Base-by-base conservation (phyloP, 2,329 filamentous ascomycete genomes). In the Penicillium sp. region DNA sequence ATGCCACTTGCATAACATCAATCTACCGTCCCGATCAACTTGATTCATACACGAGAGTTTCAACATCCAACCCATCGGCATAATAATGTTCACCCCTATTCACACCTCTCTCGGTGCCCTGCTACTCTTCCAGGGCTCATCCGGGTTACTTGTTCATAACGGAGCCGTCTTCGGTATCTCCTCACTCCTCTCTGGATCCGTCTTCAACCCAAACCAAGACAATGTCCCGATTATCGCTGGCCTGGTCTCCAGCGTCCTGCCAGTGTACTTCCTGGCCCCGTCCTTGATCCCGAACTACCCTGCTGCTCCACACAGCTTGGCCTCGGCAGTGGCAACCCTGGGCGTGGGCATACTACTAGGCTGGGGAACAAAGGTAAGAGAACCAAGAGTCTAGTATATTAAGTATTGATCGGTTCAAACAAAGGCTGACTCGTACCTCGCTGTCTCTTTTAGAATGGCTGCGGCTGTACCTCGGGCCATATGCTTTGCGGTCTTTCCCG, bases 391-490 rank as follows among this genome's bases (percentile, higher is more conserved):
- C 12, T 1, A 12, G 8, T 26, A 12, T 15, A 35, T 19, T 30
- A n/a, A 47, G 19, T 22, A 24, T 24, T 22, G 35, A 15, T 5
- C 13, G 3, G 44, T n/a, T n/a, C n/a, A 12, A 28, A 6, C n/a
- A 17, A 28, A 50, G 44, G 35, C 57, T 60, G 37, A 60, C 12
- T 7, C 17, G 17, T 26, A n/a, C n/a, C 8, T 56, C 37, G 9
- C 6, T 44, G 22, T 10, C 4, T 26, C 10, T n/a, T 56, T 13
- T 59, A 82, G 80, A 79, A 78, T 65, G 78, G 76, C 53, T 78
- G 79, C 58, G 83, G 84, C 19, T 86, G 84, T 66, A 85, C 83
- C 10, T 85, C 83, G 1, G 83, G 83, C 56, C 83, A 86, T 66
- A 84, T 85, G 81, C 80, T 86, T 35, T 85, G 83, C 63, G 84